Percentiles rank a stretch among this genome's conserved stretches.
Evolutionary conservation across 2,329 filamentous ascomycete species (phyloP).

Genomic region (Clonostachys byssicola): DNA sequence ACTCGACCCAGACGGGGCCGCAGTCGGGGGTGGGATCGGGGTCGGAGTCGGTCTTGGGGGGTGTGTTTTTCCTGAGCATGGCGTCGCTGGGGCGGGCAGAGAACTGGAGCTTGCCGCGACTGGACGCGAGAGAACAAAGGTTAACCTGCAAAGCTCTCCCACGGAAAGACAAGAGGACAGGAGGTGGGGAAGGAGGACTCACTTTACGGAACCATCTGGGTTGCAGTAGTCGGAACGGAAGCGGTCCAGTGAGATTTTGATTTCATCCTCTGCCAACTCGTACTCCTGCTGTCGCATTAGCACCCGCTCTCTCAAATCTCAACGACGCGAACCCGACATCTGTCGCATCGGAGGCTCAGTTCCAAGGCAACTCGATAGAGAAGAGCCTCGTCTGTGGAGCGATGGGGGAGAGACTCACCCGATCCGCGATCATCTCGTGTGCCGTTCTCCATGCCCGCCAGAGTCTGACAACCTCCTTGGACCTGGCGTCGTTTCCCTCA

Average conservation of each 20-base stretch:
- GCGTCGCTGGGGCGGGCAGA: slow-evolving; percentile 77
- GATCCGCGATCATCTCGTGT: slow-evolving; percentile 90
- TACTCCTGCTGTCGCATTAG: slow-evolving; percentile 64
- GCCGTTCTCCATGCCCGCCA: slow-evolving; percentile 94
- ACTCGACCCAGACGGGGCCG: slow-evolving; percentile 91
- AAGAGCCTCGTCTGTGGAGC: not conserved
- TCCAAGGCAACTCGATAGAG: not conserved
- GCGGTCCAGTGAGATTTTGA: slow-evolving; percentile 78
- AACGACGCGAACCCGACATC: not conserved
- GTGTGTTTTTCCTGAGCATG: slow-evolving; percentile 83
- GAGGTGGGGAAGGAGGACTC: slow-evolving; percentile 23
- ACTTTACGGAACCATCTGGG: slow-evolving; percentile 73
- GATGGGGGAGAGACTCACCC: slow-evolving; percentile 54
- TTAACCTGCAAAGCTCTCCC: not conserved
- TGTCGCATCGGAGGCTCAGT: too few species aligned
- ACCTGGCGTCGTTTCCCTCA: slow-evolving; percentile 42
- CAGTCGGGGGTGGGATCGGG: slow-evolving; percentile 70
- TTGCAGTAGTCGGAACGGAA: slow-evolving; percentile 73
- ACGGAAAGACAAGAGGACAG: slow-evolving; percentile 2
- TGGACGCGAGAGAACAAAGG: slow-evolving; percentile 28
- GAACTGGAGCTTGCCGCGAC: slow-evolving; percentile 81
- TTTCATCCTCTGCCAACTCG: slow-evolving; percentile 83
- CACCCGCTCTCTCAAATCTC: not conserved
- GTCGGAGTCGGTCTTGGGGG: slow-evolving; percentile 62
- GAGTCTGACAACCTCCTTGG: slow-evolving; percentile 59